These are phyloP conservation scores for Eimeria praecox DNA, from an alignment of 169 alveolate species.

Conservation along the genomic window DNA sequence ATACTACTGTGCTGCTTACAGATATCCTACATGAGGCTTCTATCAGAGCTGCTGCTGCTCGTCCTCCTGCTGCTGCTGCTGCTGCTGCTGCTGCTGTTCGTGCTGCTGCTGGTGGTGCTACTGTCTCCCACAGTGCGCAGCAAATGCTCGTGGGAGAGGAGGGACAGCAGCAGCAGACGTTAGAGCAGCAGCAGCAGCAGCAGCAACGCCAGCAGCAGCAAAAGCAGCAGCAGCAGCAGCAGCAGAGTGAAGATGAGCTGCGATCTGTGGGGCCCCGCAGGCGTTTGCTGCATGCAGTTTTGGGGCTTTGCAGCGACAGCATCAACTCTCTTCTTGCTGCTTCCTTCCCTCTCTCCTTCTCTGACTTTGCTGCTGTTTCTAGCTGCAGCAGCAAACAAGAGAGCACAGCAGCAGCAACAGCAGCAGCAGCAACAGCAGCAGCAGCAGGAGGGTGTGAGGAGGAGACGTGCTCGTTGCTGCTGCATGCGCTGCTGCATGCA, in stretches of 20 bases:
- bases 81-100: background rate
- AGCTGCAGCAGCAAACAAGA: background rate
- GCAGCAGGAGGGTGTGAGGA: background rate
- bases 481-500: constrained; percentile 18
- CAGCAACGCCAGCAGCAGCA: constrained; percentile 15
- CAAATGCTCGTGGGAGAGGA: background rate
- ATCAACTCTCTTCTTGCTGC: background rate
- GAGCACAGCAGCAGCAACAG: background rate
- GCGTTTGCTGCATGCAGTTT: background rate
- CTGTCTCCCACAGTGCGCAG: background rate
- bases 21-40: constrained; percentile 28
- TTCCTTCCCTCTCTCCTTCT: background rate
- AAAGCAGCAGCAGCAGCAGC: background rate
- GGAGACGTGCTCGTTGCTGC: background rate
- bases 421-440: background rate
- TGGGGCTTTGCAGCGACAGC: background rate
- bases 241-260: background rate
- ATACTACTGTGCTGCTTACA: background rate
- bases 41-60: background rate
- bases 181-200: background rate
- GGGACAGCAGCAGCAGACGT: background rate
- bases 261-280: background rate
- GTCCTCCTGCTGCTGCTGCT: constrained; percentile 38
- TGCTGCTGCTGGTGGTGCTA: background rate
- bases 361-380: background rate